Evolutionary conservation across 257 asterid species (phyloP).

Genomic region (Rauvolfia tetraphylla): DNA sequence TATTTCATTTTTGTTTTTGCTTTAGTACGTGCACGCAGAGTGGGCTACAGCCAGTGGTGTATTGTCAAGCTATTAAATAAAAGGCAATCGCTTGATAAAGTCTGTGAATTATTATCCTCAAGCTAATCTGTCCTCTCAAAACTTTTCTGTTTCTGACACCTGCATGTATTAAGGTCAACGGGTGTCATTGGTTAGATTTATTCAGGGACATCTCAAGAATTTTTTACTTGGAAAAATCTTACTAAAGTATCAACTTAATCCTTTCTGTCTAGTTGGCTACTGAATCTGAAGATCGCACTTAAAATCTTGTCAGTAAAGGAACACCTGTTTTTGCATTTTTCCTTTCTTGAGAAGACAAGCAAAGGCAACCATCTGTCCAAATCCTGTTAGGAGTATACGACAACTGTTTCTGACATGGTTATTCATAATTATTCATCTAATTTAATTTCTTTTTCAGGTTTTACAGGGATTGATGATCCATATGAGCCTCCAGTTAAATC

Average conservation of each 20-base stretch:
- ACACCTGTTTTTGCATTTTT: neutral
- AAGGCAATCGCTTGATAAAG: neutral
- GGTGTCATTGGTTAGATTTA: neutral
- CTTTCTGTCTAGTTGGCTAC: neutral
- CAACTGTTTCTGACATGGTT: neutral
- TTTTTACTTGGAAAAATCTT: neutral
- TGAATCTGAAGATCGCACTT: neutral
- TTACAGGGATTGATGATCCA: conserved; percentile 97
- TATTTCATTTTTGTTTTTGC: neutral
- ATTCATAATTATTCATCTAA: neutral
- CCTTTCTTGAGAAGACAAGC: neutral
- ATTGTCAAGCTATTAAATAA: neutral
- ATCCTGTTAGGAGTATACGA: neutral
- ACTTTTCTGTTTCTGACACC: neutral
- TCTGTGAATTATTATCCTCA: neutral
- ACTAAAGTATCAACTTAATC: neutral
- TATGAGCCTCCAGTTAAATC: conserved; percentile 81
- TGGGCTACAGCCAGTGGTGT: neutral
- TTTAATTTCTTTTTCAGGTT: conserved; percentile 49
- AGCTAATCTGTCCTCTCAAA: neutral
- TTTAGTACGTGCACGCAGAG: neutral
- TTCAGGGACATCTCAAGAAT: neutral
- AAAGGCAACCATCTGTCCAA: neutral
- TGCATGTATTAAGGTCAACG: neutral
- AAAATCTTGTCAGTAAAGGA: neutral